Percentiles rank a stretch among this genome's conserved stretches.
Evolutionary conservation across 2,329 filamentous ascomycete genomes (phyloP).

Genomic region (Penicillium sumatraense): DNA sequence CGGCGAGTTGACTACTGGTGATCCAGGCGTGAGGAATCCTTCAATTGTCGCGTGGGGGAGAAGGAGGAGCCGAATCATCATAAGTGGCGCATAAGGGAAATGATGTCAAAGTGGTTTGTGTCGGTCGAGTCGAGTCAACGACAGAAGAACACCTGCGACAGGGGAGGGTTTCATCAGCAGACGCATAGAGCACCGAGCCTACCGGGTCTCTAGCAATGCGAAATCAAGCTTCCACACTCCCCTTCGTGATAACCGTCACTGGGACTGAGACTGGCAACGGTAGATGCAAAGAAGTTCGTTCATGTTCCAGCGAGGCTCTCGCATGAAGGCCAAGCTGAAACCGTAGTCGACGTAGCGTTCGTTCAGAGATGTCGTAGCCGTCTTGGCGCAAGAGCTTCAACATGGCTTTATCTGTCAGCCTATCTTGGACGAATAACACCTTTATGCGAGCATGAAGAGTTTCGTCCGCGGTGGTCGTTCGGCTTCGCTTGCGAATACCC

Average conservation of each 20-base stretch:
- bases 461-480: slow-evolving; percentile 28
- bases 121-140: background rate
- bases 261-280: slow-evolving; percentile 4
- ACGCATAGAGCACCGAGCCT: background rate
- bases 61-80: background rate
- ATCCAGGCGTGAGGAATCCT: slow-evolving; percentile 4
- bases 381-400: slow-evolving; percentile 27
- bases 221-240: slow-evolving; percentile 9
- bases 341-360: slow-evolving; percentile 28
- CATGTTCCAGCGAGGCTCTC: slow-evolving; percentile 19
- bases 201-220: background rate
- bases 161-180: slow-evolving; percentile 3
- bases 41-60: slow-evolving; percentile 17
- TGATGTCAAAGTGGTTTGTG: background rate
- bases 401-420: slow-evolving; percentile 31
- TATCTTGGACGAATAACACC: slow-evolving; percentile 26
- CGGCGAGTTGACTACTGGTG: slow-evolving; percentile 5
- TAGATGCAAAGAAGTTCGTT: slow-evolving; percentile 6
- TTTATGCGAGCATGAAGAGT: slow-evolving; percentile 27
- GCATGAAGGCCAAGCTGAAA: slow-evolving; percentile 30
- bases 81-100: slow-evolving; percentile 11
- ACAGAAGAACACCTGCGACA: background rate
- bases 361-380: slow-evolving; percentile 30
- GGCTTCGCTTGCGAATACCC: slow-evolving; percentile 31
- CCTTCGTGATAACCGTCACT: slow-evolving; percentile 10